phyloP scores from a whole-genome alignment of 139 green algal genomes.

The Picochlorum sp. region DNA sequence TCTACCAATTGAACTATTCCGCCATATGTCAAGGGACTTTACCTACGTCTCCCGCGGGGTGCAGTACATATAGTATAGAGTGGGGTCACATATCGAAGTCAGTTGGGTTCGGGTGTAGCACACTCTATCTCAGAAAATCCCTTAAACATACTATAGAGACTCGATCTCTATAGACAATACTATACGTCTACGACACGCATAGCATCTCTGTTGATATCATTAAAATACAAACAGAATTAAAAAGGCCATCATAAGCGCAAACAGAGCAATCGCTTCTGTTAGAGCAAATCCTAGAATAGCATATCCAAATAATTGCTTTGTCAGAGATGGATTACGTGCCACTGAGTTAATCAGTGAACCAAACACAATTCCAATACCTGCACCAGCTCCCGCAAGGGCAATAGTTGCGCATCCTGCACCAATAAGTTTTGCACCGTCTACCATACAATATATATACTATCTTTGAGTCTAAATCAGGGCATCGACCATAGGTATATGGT shows the following conservation, averaged over 20 bases:
- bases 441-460: slow-evolving; percentile 20
- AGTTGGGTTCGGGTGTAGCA: slow-evolving; percentile 19
- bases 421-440: slow-evolving; percentile 60
- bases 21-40: slow-evolving; percentile 23
- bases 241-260: slow-evolving; percentile 63
- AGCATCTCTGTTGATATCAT: slow-evolving; percentile 6
- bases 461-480: neutral
- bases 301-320: slow-evolving; percentile 57
- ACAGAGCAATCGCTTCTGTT: slow-evolving; percentile 67
- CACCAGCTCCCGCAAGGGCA: slow-evolving; percentile 55
- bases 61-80: slow-evolving; percentile 29
- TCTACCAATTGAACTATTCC: slow-evolving; percentile 43
- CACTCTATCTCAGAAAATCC: slow-evolving; percentile 6
- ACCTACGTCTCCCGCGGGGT: slow-evolving; percentile 27
- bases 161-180: too few species aligned
- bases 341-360: slow-evolving; percentile 67
- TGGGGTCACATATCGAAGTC: slow-evolving; percentile 26
- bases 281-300: slow-evolving; percentile 66
- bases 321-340: slow-evolving; percentile 60
- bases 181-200: neutral
- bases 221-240: slow-evolving; percentile 60
- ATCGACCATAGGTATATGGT: slow-evolving; percentile 4
- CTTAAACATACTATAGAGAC: neutral
- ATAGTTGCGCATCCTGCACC: slow-evolving; percentile 68
- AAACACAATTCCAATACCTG: slow-evolving; percentile 70